Conservation (phyloP, 2,329 filamentous ascomycete species). For the Apiospora rasikravindrae region DNA sequence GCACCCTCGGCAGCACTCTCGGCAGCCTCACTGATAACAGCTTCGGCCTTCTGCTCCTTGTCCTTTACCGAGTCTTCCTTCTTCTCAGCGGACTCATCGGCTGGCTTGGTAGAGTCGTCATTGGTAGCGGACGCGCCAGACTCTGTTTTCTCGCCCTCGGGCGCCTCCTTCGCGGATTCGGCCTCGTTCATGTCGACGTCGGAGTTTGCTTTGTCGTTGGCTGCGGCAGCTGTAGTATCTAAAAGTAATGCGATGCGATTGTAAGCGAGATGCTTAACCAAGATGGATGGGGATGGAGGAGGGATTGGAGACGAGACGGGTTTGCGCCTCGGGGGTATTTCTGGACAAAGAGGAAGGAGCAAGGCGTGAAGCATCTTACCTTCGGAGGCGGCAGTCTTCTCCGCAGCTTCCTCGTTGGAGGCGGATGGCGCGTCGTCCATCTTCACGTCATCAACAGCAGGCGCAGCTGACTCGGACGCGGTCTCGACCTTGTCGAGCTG, state of each 20-base stretch:
- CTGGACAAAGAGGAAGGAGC: slow-evolving; percentile 21
- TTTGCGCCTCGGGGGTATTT: slow-evolving; percentile 21
- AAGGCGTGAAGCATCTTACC: slow-evolving; percentile 19
- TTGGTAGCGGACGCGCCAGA: slow-evolving; percentile 19
- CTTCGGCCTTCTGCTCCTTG: slow-evolving; percentile 7
- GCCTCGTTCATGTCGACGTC: slow-evolving; percentile 18
- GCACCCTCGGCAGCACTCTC: slow-evolving; percentile 19
- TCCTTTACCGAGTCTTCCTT: slow-evolving; percentile 17
- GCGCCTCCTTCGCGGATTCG: slow-evolving; percentile 31
- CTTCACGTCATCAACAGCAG: slow-evolving; percentile 26
- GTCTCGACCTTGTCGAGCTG: slow-evolving; percentile 25
- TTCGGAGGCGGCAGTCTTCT: slow-evolving; percentile 22
- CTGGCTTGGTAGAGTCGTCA: slow-evolving; percentile 19
- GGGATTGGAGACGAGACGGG: background rate
- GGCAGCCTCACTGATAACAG: background rate
- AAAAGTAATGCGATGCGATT: background rate
- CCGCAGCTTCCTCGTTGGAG: slow-evolving; percentile 25
- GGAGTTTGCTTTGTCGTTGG: slow-evolving; percentile 4
- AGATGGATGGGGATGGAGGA: background rate
- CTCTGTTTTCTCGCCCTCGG: slow-evolving; percentile 27
- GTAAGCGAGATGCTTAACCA: background rate
- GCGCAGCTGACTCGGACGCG: slow-evolving; percentile 22
- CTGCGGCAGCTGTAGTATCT: slow-evolving; percentile 6
- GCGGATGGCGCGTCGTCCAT: slow-evolving; percentile 34
- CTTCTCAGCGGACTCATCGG: slow-evolving; percentile 19